phyloP scores from a whole-genome alignment of 1,284 basidiomycete genomes.

The Inonotus obliquus region DNA sequence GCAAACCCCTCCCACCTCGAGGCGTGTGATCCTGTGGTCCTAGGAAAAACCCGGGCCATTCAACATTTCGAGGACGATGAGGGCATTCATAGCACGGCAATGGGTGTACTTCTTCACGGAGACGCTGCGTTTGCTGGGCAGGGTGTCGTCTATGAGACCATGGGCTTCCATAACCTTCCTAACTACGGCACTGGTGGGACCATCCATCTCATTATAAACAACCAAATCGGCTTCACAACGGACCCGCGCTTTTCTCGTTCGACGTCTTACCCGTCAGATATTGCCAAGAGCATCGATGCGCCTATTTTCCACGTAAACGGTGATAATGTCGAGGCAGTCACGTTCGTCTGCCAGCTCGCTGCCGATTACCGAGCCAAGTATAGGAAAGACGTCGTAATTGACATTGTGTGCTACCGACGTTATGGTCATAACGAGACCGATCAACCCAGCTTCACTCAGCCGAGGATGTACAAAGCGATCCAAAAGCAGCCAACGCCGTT shows the following conservation, averaged over 20 bases:
- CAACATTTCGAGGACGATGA: conserved; percentile 95
- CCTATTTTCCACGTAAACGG: conserved; percentile 99
- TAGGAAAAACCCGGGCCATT: conserved; percentile 95
- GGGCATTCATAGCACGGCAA: conserved; percentile 70
- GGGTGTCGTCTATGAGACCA: conserved; percentile 98
- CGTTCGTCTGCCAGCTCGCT: conserved; percentile 96
- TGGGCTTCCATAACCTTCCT: conserved; percentile 96
- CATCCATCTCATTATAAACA: conserved; percentile 98
- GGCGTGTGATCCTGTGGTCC: conserved; percentile 95
- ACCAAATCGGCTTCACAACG: conserved; percentile 99
- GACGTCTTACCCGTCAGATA: conserved; percentile 98
- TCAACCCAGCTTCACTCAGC: conserved; percentile 98
- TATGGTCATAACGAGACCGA: conserved; percentile 99
- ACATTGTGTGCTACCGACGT: conserved; percentile 98
- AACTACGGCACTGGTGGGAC: conserved; percentile 98
- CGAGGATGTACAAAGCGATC: conserved; percentile 98
- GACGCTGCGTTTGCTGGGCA: conserved; percentile 99
- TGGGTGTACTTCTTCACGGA: conserved; percentile 95
- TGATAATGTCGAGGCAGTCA: conserved; percentile 97
- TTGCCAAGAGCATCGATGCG: conserved; percentile 97
- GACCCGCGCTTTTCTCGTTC: conserved; percentile 97
- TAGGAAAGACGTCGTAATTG: conserved; percentile 98
- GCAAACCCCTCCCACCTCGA: conserved; percentile 99
- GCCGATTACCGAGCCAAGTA: conserved; percentile 98
- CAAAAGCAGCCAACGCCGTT: conserved; percentile 91